Conservation (phyloP, 2,329 filamentous ascomycete species). For the Alternaria gaisen region DNA sequence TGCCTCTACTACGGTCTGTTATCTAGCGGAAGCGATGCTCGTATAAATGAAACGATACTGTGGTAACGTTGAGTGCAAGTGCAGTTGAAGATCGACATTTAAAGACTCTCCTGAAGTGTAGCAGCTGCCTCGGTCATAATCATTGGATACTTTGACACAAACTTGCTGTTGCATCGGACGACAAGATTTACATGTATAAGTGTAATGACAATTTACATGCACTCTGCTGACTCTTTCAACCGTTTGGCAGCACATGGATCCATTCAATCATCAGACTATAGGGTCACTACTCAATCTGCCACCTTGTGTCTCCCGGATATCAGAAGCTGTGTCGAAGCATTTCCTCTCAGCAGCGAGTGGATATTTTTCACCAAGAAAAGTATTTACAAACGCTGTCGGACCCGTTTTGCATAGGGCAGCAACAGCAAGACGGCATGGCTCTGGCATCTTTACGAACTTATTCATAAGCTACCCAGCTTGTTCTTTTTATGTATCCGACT, state of each 20-base stretch:
- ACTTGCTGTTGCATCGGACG: neutral
- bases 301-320: neutral
- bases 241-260: neutral
- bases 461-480: neutral
- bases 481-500: neutral
- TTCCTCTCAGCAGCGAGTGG: conserved; percentile 5
- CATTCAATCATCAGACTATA: neutral
- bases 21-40: neutral
- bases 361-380: neutral
- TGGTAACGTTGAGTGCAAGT: neutral
- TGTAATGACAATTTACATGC: neutral
- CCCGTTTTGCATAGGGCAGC: neutral
- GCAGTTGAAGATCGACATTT: neutral
- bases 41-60: neutral
- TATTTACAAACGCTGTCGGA: neutral
- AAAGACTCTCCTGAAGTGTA: neutral
- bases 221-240: neutral
- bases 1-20: neutral
- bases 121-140: neutral
- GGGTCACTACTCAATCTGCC: neutral
- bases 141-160: neutral
- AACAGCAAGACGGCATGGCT: neutral
- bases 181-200: no score
- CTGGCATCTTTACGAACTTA: neutral
- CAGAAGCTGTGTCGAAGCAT: neutral